Evolutionary conservation across 257 asterid species (phyloP), one percentile per base, ranked within the genome.

Genomic region (Primulina huaijiensis): DNA sequence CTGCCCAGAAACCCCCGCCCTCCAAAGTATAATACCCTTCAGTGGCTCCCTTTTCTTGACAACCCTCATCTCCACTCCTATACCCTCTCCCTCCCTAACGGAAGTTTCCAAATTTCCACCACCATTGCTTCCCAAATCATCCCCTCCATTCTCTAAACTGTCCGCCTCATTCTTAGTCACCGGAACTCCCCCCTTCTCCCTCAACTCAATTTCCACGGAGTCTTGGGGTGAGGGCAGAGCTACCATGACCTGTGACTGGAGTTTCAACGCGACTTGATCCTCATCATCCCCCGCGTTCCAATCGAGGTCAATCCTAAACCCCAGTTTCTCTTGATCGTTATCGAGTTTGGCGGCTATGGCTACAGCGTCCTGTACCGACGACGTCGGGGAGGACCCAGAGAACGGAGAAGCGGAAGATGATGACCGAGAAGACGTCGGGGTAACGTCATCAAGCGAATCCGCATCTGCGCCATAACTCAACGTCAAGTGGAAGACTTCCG

Each of bases 181-280:
- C n/a, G 55, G n/a, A 11, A 43, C 55, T 43, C 19, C 55, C n/a
- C 55, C 55, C 78, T 75, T 81, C 70, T 66, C 89, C 76, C 30
- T 80, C 78, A 94, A 80, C 46, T 82, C 96, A 37, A 94, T 63
- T 65, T 89, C 96, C 61, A 94, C 98, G 2, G 79, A 66, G 59
- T 94, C 98, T 61, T 84, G 93, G 50, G 97, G 96, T 27, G 89
- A 82, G 52, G 98, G 99, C 89, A 94, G 76, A 34, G 99, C 96
- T 75, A 94, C 85, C 98, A 91, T 89, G 3, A 91, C 99, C 90
- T 89, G 96, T 23, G 99, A 94, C 80, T 91, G 99, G 58, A 94
- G 80, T 77, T 87, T 87, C 76, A 94, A 80, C 58, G 95, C 96
- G 66, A 85, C 84, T 62, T 94, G 98, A 84, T 94, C 99, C 84